These are phyloP conservation scores for Botryosphaeria dothidea DNA, from an alignment of 2,329 filamentous ascomycete genomes.

Conservation along the genomic window DNA sequence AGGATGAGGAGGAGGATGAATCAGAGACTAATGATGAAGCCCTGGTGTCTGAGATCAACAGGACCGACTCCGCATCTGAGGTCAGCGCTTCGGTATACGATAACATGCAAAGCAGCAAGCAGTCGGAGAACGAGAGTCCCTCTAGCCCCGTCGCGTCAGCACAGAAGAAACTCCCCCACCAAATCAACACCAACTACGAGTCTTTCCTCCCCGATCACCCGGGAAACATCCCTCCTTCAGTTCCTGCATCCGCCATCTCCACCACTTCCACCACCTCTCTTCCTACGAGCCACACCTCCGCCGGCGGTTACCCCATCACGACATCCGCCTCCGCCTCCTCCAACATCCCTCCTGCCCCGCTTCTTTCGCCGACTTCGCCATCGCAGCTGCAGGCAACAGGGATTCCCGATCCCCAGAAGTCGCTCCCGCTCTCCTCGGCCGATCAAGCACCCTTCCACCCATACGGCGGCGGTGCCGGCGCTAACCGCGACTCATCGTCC, in stretches of 20 bases:
- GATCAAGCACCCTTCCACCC: not conserved
- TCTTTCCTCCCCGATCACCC: constrained; percentile 27
- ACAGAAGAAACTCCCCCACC: constrained; percentile 22
- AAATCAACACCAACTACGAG: constrained; percentile 19
- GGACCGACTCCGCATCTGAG: constrained; percentile 2
- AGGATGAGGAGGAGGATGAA: not conserved
- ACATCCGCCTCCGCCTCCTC: not conserved
- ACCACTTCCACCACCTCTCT: constrained; percentile 24
- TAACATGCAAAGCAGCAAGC: not conserved
- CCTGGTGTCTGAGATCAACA: not conserved
- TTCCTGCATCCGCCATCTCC: constrained; percentile 35
- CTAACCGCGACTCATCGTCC: not conserved
- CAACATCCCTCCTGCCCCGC: not conserved
- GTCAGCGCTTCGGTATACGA: not conserved
- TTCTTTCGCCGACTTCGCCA: not conserved
- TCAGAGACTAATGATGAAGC: not conserved
- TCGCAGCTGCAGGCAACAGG: not conserved
- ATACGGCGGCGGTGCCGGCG: not conserved
- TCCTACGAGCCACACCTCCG: not conserved
- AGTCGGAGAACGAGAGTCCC: not conserved
- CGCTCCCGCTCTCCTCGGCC: not conserved
- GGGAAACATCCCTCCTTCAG: constrained; percentile 27
- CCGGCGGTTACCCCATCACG: not conserved
- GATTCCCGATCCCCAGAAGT: not conserved
- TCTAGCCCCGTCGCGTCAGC: constrained; percentile 23